A percentile compares a stretch with the other conserved stretches of the same genome.
phyloP scores from a whole-genome alignment of 495 filamentous ascomycete species.

The Penicillium simplicissimum region DNA sequence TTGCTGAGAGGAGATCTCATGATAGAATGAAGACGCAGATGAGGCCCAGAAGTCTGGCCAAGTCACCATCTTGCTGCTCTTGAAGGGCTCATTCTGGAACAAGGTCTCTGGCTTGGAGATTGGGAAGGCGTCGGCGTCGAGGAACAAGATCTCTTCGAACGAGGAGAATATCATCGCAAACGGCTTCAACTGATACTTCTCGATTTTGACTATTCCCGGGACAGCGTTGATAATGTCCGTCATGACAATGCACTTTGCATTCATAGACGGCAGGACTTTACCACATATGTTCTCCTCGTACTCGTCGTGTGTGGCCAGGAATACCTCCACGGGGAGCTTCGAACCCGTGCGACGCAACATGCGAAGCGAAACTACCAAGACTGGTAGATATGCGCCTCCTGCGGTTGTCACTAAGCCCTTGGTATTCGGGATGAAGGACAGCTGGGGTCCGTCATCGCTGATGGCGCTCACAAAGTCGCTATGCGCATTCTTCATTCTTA shows the following conservation, averaged over 20 bases:
- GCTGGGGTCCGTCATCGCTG: constrained; percentile 28
- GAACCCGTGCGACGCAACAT: constrained; percentile 56
- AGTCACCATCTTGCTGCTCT: constrained; percentile 45
- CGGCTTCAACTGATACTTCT: constrained; percentile 54
- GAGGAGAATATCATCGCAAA: constrained; percentile 56
- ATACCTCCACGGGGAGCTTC: constrained; percentile 55
- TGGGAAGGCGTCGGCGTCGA: constrained; percentile 55
- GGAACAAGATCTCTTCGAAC: constrained; percentile 56
- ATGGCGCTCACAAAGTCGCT: constrained; percentile 39
- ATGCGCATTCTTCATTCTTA: constrained; percentile 35
- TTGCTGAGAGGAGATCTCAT: constrained; percentile 46
- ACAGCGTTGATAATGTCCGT: constrained; percentile 31
- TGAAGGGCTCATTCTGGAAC: constrained; percentile 48
- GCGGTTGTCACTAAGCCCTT: constrained; percentile 48
- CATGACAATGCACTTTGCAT: constrained; percentile 50
- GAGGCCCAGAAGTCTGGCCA: constrained; percentile 60
- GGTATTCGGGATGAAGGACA: constrained; percentile 40
- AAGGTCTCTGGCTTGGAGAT: constrained; percentile 46
- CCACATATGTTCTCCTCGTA: constrained; percentile 54
- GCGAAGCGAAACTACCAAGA: constrained; percentile 47
- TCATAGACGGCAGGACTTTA: constrained; percentile 44
- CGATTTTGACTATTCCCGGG: constrained; percentile 24
- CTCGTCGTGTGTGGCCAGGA: constrained; percentile 44
- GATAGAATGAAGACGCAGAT: constrained; percentile 48
- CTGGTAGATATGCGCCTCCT: constrained; percentile 41